Base-by-base conservation (phyloP, 2,329 filamentous ascomycete species). In the Cryoendolithus antarcticus region DNA sequence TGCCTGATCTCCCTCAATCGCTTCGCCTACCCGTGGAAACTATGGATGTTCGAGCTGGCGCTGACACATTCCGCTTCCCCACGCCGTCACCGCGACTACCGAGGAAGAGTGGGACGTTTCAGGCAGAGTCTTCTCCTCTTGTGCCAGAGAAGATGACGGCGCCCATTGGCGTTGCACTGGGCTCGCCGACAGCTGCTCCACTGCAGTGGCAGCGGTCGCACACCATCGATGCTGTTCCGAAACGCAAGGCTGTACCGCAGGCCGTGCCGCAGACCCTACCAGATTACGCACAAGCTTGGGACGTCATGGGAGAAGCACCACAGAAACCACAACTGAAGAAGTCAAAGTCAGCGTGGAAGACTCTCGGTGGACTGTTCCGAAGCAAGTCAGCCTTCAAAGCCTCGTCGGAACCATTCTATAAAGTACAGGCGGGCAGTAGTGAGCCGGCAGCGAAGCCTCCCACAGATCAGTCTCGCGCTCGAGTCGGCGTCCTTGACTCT, bases 291-390 rank as follows among this genome's bases (percentile, higher is more conserved):
- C 35, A 37, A 12, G 37, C 34, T 8, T 41, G 39, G 39, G 39
- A 43, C 11, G 11, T 33, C 29, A n/a, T 35, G 10, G n/a, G 32
- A 15, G 19, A 21, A 15, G 12, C n/a, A 24, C 30, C 19, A 13
- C 40, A 39, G 6, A 34, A 38, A 28, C 31, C 46, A 9, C 35
- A 38, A 33, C 4, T 12, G 36, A 45, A 30, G 9, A 54, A 48
- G 44, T 55, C 54, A 32, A 51, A 49, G 44, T 51, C 50, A 7
- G 40, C 50, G 8, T 57, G 54, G 54, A 54, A 48, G 29, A 44
- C 43, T 1, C 44, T 57, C 9, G 46, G 52, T 9, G 46, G 40
- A 12, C 33, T 55, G 8, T 55, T 57, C 37, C 45, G 44, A 9
- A 37, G 46, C 34, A 48, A 45, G 35, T 33, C 43, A n/a, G 31